Evolutionary conservation across 2,329 filamentous ascomycete species (phyloP).

Genomic region (Metarhizium anisopliae): DNA sequence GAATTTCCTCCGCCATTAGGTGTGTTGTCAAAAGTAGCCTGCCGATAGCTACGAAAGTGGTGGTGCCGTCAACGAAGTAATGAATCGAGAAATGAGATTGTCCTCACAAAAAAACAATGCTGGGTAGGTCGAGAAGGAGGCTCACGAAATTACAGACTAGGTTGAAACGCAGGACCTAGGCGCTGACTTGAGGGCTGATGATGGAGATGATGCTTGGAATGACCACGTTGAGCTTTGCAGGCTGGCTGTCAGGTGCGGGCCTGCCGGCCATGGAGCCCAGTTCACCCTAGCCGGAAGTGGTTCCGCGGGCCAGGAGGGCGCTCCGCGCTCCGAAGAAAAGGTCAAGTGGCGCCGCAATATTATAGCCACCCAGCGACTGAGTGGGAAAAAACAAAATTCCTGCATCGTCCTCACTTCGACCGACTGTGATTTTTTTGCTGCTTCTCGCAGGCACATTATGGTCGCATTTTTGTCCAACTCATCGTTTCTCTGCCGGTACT

Average conservation of each 20-base stretch:
- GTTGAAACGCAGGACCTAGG: neutral
- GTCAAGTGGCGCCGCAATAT: neutral
- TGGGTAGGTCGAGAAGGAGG: neutral
- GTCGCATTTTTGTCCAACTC: neutral
- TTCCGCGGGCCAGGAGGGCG: slow-evolving; percentile 1
- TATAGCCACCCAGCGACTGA: neutral
- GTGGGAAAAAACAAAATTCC: neutral
- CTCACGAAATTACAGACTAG: neutral
- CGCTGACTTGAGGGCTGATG: neutral
- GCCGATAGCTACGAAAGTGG: neutral
- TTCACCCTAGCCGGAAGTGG: neutral
- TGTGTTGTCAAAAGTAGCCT: neutral
- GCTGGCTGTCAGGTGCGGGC: neutral
- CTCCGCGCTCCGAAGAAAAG: neutral
- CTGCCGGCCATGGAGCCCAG: neutral
- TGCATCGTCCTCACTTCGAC: neutral
- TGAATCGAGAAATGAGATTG: neutral
- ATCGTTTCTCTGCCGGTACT: neutral
- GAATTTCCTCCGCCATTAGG: slow-evolving; percentile 63
- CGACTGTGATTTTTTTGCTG: slow-evolving; percentile 6
- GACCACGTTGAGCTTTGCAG: slow-evolving; percentile 6
- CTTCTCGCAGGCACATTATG: neutral
- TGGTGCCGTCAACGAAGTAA: neutral
- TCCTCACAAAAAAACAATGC: neutral
- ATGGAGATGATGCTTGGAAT: neutral